Evolutionary conservation across 345 rosid species (phyloP).

Genomic region (Boechera divaricarpa): DNA sequence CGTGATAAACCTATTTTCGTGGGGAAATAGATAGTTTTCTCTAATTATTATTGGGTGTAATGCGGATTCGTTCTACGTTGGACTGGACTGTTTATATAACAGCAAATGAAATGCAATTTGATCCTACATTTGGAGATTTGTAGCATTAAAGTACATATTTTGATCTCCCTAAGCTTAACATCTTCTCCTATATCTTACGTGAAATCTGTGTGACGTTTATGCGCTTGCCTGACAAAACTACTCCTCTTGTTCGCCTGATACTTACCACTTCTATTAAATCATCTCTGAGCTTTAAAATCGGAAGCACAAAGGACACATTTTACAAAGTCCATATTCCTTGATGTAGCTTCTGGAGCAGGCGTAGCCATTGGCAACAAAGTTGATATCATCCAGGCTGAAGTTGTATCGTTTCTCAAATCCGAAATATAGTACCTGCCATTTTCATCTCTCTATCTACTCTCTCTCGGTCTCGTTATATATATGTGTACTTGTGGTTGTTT

Average conservation of each 20-base stretch:
- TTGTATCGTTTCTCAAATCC: too few relatives aligned
- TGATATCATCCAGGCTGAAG: not conserved
- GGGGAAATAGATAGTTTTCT: too few relatives aligned
- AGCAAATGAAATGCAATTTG: not conserved
- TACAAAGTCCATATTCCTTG: constrained; percentile 44
- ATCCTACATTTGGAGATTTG: not conserved
- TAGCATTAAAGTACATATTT: constrained; percentile 24
- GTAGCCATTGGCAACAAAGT: too few relatives aligned
- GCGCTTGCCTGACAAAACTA: constrained; percentile 60
- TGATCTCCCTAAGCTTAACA: constrained; percentile 78
- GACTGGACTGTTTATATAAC: not conserved
- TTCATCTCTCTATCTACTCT: too few relatives aligned
- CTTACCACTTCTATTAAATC: not conserved
- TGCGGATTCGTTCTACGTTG: not conserved
- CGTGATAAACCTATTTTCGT: too few relatives aligned
- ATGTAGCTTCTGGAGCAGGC: constrained; percentile 38
- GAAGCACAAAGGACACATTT: constrained; percentile 8
- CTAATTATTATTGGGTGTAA: not conserved
- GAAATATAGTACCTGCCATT: too few relatives aligned
- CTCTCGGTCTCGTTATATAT: too few relatives aligned
- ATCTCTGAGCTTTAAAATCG: not conserved
- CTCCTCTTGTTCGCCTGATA: constrained; percentile 15
- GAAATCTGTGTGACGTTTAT: constrained; percentile 49
- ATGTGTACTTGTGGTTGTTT: too few relatives aligned
- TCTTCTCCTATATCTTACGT: constrained; percentile 70